Evolutionary conservation across 805 yeast genomes (phyloP), one percentile per base, ranked within the genome.

Genomic region (Ogataea neopini): DNA sequence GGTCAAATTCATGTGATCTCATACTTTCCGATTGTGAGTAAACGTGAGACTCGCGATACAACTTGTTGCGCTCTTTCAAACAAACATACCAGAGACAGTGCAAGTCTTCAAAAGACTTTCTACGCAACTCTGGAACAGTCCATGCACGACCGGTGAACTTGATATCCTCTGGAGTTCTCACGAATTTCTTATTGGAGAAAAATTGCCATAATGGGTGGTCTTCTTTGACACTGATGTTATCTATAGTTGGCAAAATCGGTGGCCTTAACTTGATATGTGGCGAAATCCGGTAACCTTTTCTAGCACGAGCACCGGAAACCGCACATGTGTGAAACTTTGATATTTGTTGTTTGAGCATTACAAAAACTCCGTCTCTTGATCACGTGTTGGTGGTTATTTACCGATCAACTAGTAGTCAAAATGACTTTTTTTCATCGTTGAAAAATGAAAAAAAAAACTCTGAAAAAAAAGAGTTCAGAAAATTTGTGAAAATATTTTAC

Each of bases 161-260:
- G 23, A 81, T 59, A 18, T 83, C 87, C 2, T 74, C 79, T 2
- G 76, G 67, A 1, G 73, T 63, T 57, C 97, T 78, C 50, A 86
- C 69, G 50, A 83, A 80, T 58, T 76, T 73, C 48, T 82, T 74
- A 33, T 86, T 77, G 53, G 64, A 63, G 71, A 92, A 94, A 65
- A 94, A 94, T 59, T 87, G 91, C 96, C 97, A 94, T 53, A 94
- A 74, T 25, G 98, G 99, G 68, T 94, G 99, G 64, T 86, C 86
- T 4, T 85, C 92, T 11, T 81, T 77, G 28, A 87, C 86, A 50
- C 75, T 75, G 45, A 91, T 75, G 66, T 88, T 88, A 53, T 76
- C 73, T 45, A 79, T 83, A 1, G 94, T 79, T 13, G 99, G 98
- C 11, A 88, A 78, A 55, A 94, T 85, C 13, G 98, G 98, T 10